Base-by-base conservation (phyloP, 495 filamentous ascomycete genomes). In the Aspergillus wentii region DNA sequence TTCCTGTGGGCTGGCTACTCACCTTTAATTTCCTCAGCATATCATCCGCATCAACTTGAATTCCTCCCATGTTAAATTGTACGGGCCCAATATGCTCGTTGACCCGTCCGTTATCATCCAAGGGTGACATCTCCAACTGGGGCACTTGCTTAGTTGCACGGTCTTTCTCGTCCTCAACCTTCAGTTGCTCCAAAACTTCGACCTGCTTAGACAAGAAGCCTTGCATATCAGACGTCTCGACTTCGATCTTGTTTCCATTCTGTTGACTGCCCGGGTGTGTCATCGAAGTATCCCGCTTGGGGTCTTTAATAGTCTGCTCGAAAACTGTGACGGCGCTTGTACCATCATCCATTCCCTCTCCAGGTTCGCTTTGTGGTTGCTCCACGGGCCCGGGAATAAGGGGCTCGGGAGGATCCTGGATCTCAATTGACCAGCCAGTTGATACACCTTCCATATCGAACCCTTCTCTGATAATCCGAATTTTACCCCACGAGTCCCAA, bases 401-500 rank as follows among this genome's bases (percentile, higher is more conserved):
- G 13, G 59, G 56, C 44, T 69, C 61, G 7, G 64, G 54, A 22
- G 59, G 68, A 30, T 78, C 73, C 41, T 84, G 74, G 37, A 92
- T 82, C 48, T 96, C 90, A 32, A 83, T 72, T 13, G 79, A 79
- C 90, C 90, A 96, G 13, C 81, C 86, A 31, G 76, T 79, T 51
- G 85, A 91, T 21, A 90, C 77, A 4, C 74, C 76, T 65, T 98
- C 92, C 30, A 94, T 85, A 44, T 95, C 88, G 53, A 96, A 97
- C 10, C 84, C 86, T 66, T 96, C 94, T n/a, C 86, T 74, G 13
- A 97, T 69, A 27, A 96, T 86, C 15, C 90, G 76, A 41, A 99
- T 95, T 62, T 97, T 99, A 18, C 87, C 91, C 88, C 91, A 96
- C 0, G 89, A 95, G 59, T 99, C 92, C 94, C 94, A 97, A 56